Evolutionary conservation across 305 asterid species (phyloP), one percentile per base, ranked within the genome.

Genomic region (Rubia tinctorum): DNA sequence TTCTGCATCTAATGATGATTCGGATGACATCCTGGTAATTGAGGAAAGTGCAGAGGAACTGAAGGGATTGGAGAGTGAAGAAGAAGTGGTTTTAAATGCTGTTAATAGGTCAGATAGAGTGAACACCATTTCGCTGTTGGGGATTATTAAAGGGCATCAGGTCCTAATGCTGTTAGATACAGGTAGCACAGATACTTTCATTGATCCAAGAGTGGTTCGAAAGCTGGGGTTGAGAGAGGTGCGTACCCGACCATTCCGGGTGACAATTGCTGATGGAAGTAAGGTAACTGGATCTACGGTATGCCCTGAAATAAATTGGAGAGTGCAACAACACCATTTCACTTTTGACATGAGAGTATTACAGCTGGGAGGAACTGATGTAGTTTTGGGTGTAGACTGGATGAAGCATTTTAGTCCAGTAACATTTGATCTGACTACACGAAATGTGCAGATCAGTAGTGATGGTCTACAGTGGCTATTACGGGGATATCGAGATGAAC

Each of bases 91-190:
- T 2, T 27, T 27, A 27, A 27, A 27, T 2, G 2, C 30, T 27
- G 30, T 27, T 27, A 27, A 2, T 1, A 2, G 30, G 2, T 27
- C 30, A 1, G 30, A 27, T 1, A 45, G 15, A 12, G 4, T 2
- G 2, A 45, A 12, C 3, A 12, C 51, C 0, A 45, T 43, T 1
- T 7, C 17, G 1, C 15, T 45, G 0, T 3, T 10, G 3, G 5
- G 51, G 0, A 0, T 0, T 0, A 10, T 45, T 5, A 15, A 1
- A 0, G 51, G 17, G 0, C 3, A 5, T 1, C 0, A 11, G 13
- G 51, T 10, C 5, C 1, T 2, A 0, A 14, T 49, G 0, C 8
- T 49, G 20, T 3, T 49, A 15, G 56, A 49, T 7, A 49, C 56
- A 0, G 20, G 20, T 1, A 4, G 20, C 8, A 49, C 56, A 1